Base-by-base conservation (phyloP, 2,329 filamentous ascomycete species). In the Ascochyta fabae region DNA sequence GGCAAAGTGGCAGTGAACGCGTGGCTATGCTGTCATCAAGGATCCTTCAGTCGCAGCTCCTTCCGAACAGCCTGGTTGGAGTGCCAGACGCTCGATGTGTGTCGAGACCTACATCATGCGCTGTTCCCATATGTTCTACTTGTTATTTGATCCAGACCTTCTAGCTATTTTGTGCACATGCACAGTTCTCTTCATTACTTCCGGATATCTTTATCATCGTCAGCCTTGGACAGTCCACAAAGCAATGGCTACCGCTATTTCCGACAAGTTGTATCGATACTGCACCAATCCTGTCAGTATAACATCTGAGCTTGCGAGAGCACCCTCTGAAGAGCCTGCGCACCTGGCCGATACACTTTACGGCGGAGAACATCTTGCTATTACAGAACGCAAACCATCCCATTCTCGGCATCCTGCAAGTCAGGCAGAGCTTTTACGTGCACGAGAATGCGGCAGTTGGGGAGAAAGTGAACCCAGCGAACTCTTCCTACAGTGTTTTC, bases 401-500 rank as follows among this genome's bases (percentile, higher is more conserved):
- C 44, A 36, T 6, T 47, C 65, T 15, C 64, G 60, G 13, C 48
- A 59, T 4, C 59, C 50, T 9, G 38, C 38, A 9, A 48, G 61
- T 26, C 39, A 29, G 23, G 78, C 82, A 43, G 81, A 83, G 27
- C 68, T 89, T 24, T 73, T 84, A 35, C 80, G 77, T 40, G 86
- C 87, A 1, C 75, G 76, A 7, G 68, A 80, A 51, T 91, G 88
- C 68, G 89, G 89, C 2, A 85, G 83, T 48, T 93, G 89, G 84
- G 88, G 88, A 0, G 69, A 80, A 0, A 80, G 81, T 1, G 73
- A 79, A 47, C 90, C 89, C 0, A 89, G 87, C 59, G 81, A 86
- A 15, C 75, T 92, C 0, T 93, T 93, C 68, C 74, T 91, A 6
- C 80, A 79, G 66, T 85, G 89, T 12, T 91, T 87, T 60, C 83